These are phyloP conservation scores for Monosporascus cannonballus DNA, from an alignment of 2,329 filamentous ascomycete species.

Conservation along the genomic window DNA sequence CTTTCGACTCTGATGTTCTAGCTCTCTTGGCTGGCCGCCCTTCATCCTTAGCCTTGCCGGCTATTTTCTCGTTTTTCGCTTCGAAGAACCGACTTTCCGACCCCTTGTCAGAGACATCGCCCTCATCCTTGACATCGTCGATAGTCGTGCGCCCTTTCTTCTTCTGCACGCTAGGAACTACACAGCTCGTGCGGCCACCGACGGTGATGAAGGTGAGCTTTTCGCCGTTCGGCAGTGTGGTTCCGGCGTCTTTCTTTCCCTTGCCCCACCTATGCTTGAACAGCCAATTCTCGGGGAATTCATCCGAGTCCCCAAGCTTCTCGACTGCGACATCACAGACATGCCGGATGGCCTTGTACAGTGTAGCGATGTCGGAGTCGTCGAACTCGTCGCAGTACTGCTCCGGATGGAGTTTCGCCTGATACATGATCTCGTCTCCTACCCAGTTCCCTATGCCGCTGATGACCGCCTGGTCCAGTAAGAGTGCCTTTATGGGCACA, in stretches of 20 bases:
- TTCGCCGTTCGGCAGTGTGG: constrained; percentile 72
- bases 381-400: constrained; percentile 82
- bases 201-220: constrained; percentile 84
- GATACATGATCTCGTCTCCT: constrained; percentile 86
- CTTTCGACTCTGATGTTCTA: constrained; percentile 10
- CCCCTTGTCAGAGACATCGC: background rate
- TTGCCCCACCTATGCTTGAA: constrained; percentile 89
- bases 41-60: constrained; percentile 7
- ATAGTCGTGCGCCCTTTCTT: constrained; percentile 49
- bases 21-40: constrained; percentile 15
- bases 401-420: constrained; percentile 84
- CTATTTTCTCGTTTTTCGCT: constrained; percentile 6
- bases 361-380: constrained; percentile 61
- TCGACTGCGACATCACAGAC: constrained; percentile 78
- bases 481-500: constrained; percentile 81
- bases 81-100: constrained; percentile 18
- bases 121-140: constrained; percentile 34
- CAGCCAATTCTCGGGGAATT: constrained; percentile 83
- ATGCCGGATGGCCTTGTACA: constrained; percentile 69
- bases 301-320: constrained; percentile 70
- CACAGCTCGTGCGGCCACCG: constrained; percentile 84
- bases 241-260: constrained; percentile 64
- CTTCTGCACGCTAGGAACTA: constrained; percentile 80
- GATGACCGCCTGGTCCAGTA: constrained; percentile 83
- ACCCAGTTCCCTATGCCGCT: constrained; percentile 98